Base-by-base conservation (phyloP, 2,329 filamentous ascomycete genomes). In the Ceratocystis destructans region DNA sequence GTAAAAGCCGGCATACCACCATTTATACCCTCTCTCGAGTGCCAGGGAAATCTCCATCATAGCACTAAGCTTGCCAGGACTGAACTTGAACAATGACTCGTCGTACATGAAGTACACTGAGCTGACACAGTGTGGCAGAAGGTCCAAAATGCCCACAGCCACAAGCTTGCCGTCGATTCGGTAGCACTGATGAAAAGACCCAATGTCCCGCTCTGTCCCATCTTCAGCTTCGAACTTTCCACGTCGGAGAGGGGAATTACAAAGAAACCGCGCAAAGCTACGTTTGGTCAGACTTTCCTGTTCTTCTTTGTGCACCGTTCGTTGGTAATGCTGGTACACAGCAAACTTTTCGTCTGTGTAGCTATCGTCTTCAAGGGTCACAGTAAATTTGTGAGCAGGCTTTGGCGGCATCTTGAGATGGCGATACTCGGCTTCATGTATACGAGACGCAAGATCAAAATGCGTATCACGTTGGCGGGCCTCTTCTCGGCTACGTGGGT, bases 31-130 rank as follows among this genome's bases (percentile, higher is more conserved):
- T 5, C 78, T 79, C 71, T 93, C 88, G 2, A 80, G 76, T 0
- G 89, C 87, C 33, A 94, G 74, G 0, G 84, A 79, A 68, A 89
- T 87, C 74, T 94, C 89, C 69, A 86, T 78, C 69, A 93, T 73
- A 1, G 89, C 89, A 45, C 87, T 86, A 4, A 93, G 75, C 74
- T 93, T 94, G 0, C 89, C 89, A 37, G 89, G 87, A 28, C 81
- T 81, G 75, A 83, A 86, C 66, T 80, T 79, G 70, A 88, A 84
- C 64, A 90, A 84, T 69, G 87, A 88, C 71, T 87, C 84, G 71
- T 92, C 83, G 72, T 94, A 94, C 68, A 94, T 76, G 72, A 94
- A 90, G 75, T 94, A 94, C 10, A 94, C 89, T 3, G 87, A 87
- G 71, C 88, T 92, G 62, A 94, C 87, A 70, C 84, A 86, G 67